A percentile compares a stretch with the other conserved stretches of the same genome.
Evolutionary conservation across 257 asterid genomes (phyloP).

Genomic region (Coffea canephora): DNA sequence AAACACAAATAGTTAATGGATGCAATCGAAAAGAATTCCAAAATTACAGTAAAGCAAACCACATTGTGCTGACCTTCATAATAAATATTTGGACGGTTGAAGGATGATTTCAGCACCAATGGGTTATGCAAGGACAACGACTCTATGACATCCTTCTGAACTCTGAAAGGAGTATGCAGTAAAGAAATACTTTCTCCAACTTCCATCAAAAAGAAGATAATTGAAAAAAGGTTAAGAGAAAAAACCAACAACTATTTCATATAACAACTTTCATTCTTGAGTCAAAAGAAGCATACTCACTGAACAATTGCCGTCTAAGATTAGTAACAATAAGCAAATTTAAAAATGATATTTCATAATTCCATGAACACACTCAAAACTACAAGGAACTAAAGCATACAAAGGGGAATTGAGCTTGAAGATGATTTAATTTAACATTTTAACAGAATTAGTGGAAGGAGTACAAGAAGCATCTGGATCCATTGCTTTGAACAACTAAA

Average conservation of each 20-base stretch:
- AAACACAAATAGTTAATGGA: not conserved
- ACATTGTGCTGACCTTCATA: constrained; percentile 69
- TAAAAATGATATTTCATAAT: not conserved
- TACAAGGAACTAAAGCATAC: not conserved
- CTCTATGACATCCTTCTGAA: constrained; percentile 82
- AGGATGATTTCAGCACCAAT: constrained; percentile 83
- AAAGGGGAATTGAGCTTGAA: not conserved
- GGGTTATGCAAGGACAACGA: constrained; percentile 80
- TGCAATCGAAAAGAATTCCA: not conserved
- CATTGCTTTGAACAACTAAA: not conserved
- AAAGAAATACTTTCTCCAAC: constrained; percentile 13
- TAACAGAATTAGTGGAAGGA: not conserved
- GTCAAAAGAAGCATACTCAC: not conserved
- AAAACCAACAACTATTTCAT: not conserved
- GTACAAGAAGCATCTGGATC: not conserved
- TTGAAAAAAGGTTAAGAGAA: not conserved
- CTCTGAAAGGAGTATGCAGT: constrained; percentile 49
- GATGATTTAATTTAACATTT: not conserved
- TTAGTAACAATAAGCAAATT: not conserved
- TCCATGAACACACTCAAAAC: not conserved
- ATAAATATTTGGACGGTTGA: constrained; percentile 88
- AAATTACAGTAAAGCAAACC: constrained; percentile 22
- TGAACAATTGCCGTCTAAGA: not conserved
- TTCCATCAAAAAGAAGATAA: not conserved
- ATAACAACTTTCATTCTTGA: not conserved